phyloP scores from a whole-genome alignment of 2,329 filamentous ascomycete species.

The Fusarium papillatum region DNA sequence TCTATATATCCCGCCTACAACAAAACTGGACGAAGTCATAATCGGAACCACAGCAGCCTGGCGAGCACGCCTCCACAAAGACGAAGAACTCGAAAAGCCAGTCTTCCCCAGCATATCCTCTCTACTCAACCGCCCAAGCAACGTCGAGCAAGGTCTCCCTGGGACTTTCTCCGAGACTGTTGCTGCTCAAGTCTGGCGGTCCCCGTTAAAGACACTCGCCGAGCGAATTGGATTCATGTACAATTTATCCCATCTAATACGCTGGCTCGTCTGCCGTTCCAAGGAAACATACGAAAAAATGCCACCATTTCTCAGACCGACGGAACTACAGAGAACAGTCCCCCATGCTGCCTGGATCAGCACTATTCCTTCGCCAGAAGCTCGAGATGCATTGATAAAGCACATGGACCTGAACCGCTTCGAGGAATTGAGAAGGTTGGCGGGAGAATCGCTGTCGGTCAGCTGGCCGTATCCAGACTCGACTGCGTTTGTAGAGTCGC shows the following conservation, averaged over 20 bases:
- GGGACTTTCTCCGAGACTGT: background rate
- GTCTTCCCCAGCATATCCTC: background rate
- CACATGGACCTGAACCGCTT: background rate
- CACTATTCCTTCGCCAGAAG: background rate
- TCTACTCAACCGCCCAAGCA: background rate
- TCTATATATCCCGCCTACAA: background rate
- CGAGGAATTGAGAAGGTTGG: background rate
- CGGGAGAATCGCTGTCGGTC: background rate
- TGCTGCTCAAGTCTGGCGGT: conserved; percentile 1
- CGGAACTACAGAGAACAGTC: background rate
- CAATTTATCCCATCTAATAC: background rate
- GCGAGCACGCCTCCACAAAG: background rate
- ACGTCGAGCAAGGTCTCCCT: background rate
- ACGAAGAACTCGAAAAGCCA: background rate
- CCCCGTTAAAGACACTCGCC: background rate
- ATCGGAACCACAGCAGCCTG: background rate
- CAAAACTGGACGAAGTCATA: conserved; percentile 1
- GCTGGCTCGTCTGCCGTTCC: background rate
- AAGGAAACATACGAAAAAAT: conserved; percentile 2
- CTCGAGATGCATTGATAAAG: background rate
- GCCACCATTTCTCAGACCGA: background rate
- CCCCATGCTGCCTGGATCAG: background rate
- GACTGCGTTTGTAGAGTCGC: conserved; percentile 2
- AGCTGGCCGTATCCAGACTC: conserved; percentile 2
- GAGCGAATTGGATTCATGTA: background rate